Evolutionary conservation across 2,329 filamentous ascomycete species (phyloP), one percentile per base, ranked within the genome.

Genomic region (Fusarium odoratissimum): DNA sequence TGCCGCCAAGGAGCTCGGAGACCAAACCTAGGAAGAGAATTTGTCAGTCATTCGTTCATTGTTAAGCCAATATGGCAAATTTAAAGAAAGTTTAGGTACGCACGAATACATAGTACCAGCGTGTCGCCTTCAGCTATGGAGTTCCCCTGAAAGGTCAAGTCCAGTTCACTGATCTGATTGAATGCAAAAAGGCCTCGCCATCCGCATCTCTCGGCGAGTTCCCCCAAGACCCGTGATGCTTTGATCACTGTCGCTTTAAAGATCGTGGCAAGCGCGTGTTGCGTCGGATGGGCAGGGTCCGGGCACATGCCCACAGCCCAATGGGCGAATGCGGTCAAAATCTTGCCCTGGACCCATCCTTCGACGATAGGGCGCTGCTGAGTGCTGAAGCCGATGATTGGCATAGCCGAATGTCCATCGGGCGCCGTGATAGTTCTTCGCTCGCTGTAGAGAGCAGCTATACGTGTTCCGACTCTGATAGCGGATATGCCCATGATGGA

Each of bases 91-190:
- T 16, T 41, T 33, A 42, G 21, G 41, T n/a, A 61, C 57, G n/a
- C 35, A 66, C 63, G 49, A 41, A 66, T 62, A 30, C 58, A 66
- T n/a, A 56, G 40, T 11, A 66, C 63, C 30, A 66, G 45, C 2
- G n/a, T 56, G 28, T 66, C 58, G n/a, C 51, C 63, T 37, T 66
- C 49, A 17, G 63, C 58, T 35, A 57, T 45, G 31, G 63, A 30
- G 28, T 17, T 44, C 14, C 63, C 63, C 16, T 49, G 49, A 10
- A 56, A 61, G 8, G 42, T 61, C 31, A 66, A 37, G 14, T 42
- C 63, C 11, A 66, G n/a, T 19, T 66, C 63, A 12, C 42, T 62
- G 12, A 66, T 66, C 37, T 62, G 57, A 41, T 66, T 62, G 17
- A 41, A 51, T 7, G 42, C 41, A 42, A 49, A 66, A 23, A 60